Evolutionary conservation across 805 yeast species (phyloP).

Genomic region (Pichia californica): DNA sequence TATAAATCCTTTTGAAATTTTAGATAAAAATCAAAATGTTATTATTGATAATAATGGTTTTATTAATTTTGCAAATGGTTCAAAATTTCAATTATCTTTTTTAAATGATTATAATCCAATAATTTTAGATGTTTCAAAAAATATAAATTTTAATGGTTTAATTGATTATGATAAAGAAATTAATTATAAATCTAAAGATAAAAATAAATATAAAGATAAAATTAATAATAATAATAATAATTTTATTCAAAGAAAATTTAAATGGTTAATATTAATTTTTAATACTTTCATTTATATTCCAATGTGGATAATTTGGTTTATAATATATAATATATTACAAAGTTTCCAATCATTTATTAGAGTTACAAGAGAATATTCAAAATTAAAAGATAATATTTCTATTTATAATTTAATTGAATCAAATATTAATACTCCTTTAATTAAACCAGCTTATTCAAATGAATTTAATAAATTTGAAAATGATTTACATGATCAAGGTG

Average conservation of each 20-base stretch:
- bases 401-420: constrained; percentile 12
- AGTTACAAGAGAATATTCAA: constrained; percentile 26
- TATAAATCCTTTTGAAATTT: constrained; percentile 49
- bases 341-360: constrained; percentile 28
- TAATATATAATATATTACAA: constrained; percentile 36
- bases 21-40: constrained; percentile 28
- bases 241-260: constrained; percentile 29
- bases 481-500: constrained; percentile 54
- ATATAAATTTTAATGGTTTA: constrained; percentile 30
- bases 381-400: constrained; percentile 15
- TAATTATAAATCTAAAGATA: too few relatives aligned
- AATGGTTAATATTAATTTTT: constrained; percentile 42
- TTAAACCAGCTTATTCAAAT: constrained; percentile 20
- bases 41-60: constrained; percentile 38
- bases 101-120: constrained; percentile 50
- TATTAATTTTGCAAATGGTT: constrained; percentile 33
- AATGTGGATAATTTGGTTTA: constrained; percentile 53
- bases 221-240: constrained; percentile 5
- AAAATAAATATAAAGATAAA: constrained; percentile 18
- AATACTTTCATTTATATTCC: constrained; percentile 52
- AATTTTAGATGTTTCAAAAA: constrained; percentile 45
- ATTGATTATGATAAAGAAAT: constrained; percentile 11
- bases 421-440: constrained; percentile 5
- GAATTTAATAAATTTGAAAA: constrained; percentile 32
- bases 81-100: constrained; percentile 36